Evolutionary conservation across 2,329 filamentous ascomycete genomes (phyloP).

Genomic region (Ophiostoma himal-ulmi): DNA sequence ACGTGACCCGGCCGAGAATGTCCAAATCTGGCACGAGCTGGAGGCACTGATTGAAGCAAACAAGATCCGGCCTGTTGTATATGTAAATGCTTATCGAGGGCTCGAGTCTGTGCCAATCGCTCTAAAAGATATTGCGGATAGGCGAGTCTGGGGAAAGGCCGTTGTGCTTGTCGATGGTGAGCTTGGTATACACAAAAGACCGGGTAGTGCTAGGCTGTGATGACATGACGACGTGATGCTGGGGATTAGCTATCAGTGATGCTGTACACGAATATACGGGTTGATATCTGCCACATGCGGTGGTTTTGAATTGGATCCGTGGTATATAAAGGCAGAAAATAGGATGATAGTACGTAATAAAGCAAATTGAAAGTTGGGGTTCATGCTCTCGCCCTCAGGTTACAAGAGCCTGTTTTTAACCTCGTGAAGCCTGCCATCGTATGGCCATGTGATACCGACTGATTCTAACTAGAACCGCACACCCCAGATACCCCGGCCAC

Average conservation of each 20-base stretch:
- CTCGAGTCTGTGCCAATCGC: neutral
- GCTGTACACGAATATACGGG: neutral
- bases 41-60: neutral
- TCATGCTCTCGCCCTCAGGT: neutral
- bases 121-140: neutral
- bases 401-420: neutral
- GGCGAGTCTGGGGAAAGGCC: neutral
- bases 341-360: slow-evolving; percentile 1
- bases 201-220: neutral
- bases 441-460: neutral
- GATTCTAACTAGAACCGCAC: slow-evolving; percentile 40
- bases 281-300: neutral
- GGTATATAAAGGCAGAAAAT: slow-evolving; percentile 2
- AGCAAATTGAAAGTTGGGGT: neutral
- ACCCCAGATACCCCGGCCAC: slow-evolving; percentile 76
- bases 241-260: neutral
- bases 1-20: slow-evolving; percentile 25
- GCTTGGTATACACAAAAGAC: neutral
- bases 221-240: too few relatives aligned
- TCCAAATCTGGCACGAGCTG: neutral
- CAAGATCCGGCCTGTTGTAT: neutral
- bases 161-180: neutral
- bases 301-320: neutral
- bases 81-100: neutral
- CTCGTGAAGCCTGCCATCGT: neutral